Evolutionary conservation across 805 yeast genomes (phyloP), one percentile per base, ranked within the genome.

Genomic region (Ogataea pilisensis): DNA sequence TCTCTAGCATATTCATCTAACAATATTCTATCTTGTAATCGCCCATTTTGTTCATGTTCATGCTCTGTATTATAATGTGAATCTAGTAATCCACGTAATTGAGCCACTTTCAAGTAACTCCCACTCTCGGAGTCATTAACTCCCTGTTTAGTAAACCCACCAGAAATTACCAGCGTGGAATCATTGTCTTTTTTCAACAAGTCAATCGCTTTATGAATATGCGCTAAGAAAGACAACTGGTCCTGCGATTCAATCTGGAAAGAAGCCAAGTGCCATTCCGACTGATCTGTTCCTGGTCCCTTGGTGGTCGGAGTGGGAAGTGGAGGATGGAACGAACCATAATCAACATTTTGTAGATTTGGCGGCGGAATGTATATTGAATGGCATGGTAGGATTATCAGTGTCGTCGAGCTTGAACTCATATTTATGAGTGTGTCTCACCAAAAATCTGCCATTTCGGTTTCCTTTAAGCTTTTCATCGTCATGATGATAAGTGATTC

Each of bases 1-100:
- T 86, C 95, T 30, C 87, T 63, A 0, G 95, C 88, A 56, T 60
- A 82, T 49, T 83, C 90, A 53, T 86, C 95, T 1, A 79, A 62
- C 5, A 66, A 45, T 0, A 82, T 60, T 35, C 66, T 35, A 36
- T 51, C 38, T 16, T 51, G 17, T 11, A 54, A 34, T n/a, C n/a
- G n/a, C n/a, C n/a, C 6, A 16, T 18, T 5, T 20, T 29, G 28
- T 43, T 21, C n/a, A n/a, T n/a, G n/a, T n/a, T n/a, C n/a, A n/a
- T n/a, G n/a, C n/a, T n/a, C n/a, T n/a, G n/a, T n/a, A n/a, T n/a
- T n/a, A n/a, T n/a, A n/a, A n/a, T n/a, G n/a, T n/a, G n/a, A n/a
- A 17, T 34, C 35, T 21, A 40, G 47, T 42, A 46, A 36, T 8
- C 58, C 65, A 36, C 77, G 48, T 12, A 60, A 54, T 27, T 51